Evolutionary conservation across 2,329 filamentous ascomycete genomes (phyloP).

Genomic region (Colletotrichum musicola): DNA sequence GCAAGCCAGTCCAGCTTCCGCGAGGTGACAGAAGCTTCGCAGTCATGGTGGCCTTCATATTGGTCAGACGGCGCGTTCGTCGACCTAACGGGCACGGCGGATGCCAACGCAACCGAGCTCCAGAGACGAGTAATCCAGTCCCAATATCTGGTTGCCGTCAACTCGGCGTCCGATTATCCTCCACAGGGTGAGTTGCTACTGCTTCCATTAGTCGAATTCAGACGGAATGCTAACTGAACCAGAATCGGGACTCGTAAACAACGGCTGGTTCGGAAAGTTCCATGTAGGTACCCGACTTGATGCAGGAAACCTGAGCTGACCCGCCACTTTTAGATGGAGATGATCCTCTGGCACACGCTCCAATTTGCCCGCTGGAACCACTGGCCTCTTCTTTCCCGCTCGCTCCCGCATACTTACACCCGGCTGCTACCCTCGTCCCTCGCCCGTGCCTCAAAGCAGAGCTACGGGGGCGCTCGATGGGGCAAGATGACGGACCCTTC

Average conservation of each 20-base stretch:
- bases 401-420: constrained; percentile 59
- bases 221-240: neutral
- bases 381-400: constrained; percentile 58
- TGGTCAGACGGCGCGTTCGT: constrained; percentile 65
- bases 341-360: constrained; percentile 65
- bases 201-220: neutral
- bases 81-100: constrained; percentile 57
- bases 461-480: constrained; percentile 59
- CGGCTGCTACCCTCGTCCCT: constrained; percentile 57
- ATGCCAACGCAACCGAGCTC: constrained; percentile 59
- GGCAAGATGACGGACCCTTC: constrained; percentile 59
- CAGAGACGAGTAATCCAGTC: constrained; percentile 66
- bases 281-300: constrained; percentile 49
- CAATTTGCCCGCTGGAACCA: constrained; percentile 65
- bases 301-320: neutral
- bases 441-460: constrained; percentile 53
- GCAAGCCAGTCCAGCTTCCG: constrained; percentile 43
- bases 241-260: constrained; percentile 61
- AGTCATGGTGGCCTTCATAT: constrained; percentile 61
- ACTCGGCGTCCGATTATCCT: constrained; percentile 61
- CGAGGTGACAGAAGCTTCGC: constrained; percentile 48
- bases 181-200: constrained; percentile 54
- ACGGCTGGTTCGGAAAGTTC: constrained; percentile 70
- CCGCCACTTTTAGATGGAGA: constrained; percentile 57
- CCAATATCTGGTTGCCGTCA: constrained; percentile 65